A percentile compares a stretch with the other conserved stretches of the same genome.
phyloP scores from a whole-genome alignment of 257 asterid species.

The Oldenlandia corymbosa region DNA sequence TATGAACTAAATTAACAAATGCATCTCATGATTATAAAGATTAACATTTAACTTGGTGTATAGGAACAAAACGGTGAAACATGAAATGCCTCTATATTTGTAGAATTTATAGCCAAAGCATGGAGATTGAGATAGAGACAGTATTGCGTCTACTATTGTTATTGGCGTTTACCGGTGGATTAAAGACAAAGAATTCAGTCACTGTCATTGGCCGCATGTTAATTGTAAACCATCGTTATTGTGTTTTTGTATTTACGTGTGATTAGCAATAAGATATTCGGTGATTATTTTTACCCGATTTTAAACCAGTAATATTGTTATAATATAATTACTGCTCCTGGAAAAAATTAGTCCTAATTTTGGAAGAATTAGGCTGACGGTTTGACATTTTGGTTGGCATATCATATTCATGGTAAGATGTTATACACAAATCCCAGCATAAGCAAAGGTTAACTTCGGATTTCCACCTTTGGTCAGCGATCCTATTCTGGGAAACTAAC shows the following conservation, averaged over 20 bases:
- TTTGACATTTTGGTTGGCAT: neutral
- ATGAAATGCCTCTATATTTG: too few species aligned
- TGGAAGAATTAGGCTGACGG: too few species aligned
- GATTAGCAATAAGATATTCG: neutral
- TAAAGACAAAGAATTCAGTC: neutral
- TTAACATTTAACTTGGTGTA: too few species aligned
- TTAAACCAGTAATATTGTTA: neutral
- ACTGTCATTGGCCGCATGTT: constrained; percentile 2
- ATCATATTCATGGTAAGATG: neutral
- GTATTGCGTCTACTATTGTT: neutral
- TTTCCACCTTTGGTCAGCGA: too few species aligned
- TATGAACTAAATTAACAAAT: too few species aligned
- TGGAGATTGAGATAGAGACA: too few species aligned
- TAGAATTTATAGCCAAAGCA: too few species aligned
- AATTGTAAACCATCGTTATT: constrained; percentile 1
- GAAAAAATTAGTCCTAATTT: neutral
- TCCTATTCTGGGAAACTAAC: too few species aligned
- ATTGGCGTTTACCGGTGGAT: neutral
- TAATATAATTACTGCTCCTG: neutral
- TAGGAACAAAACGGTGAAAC: too few species aligned
- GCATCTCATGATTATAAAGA: too few species aligned
- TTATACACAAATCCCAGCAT: neutral
- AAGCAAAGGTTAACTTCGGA: neutral
- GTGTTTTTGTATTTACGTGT: neutral
- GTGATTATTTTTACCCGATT: neutral